Base-by-base conservation (phyloP, 371 early-diverging fungal genomes). In the Smittium culicis region DNA sequence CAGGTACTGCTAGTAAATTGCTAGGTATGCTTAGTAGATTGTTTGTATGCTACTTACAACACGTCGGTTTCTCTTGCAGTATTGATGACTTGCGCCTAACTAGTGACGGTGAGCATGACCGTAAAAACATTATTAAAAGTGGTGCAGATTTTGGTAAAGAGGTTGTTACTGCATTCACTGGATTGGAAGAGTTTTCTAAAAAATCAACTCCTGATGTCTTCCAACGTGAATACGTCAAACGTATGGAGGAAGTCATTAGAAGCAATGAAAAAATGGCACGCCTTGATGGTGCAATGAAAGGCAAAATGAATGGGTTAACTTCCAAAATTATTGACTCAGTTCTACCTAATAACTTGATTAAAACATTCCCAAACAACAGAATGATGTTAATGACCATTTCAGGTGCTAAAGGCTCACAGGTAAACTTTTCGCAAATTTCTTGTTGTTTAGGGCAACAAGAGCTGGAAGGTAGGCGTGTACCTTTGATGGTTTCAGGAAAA, bases 391-490 rank as follows among this genome's bases (percentile, higher is more conserved):
- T 99, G 95, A 95, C 98, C 1, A 87, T 90, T 28, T 93, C 96
- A 54, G 99, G 99, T 74, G 99, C 99, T 69, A 99, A 99, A 82
- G 99, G 99, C 64, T 90, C 90, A 27, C 87, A 88, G 68, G 97
- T 99, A 64, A 99, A 99, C 77, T 88, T 96, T 30, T 90, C 94
- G 5, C 99, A 99, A 79, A 99, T 99, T 74, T 92, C 97, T 1
- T 94, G 96, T 77, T 83, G 93, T 71, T 83, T 99, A 32, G 99
- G 99, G 69, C 99, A 99, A 78, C 99, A 99, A 79, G 98, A 97
- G 76, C 81, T 99, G 63, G 99, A 99, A 81, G 99, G 99, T 73
- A 88, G 93, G 68, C 90, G 99, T 81, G 99, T 99, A 55, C 98
- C 99, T 31, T 83, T 95, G 31, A 98, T 99, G 99, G 86, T 93